These are phyloP conservation scores for Fusarium virguliforme DNA, from an alignment of 2,329 filamentous ascomycete species.

Conservation along the genomic window DNA sequence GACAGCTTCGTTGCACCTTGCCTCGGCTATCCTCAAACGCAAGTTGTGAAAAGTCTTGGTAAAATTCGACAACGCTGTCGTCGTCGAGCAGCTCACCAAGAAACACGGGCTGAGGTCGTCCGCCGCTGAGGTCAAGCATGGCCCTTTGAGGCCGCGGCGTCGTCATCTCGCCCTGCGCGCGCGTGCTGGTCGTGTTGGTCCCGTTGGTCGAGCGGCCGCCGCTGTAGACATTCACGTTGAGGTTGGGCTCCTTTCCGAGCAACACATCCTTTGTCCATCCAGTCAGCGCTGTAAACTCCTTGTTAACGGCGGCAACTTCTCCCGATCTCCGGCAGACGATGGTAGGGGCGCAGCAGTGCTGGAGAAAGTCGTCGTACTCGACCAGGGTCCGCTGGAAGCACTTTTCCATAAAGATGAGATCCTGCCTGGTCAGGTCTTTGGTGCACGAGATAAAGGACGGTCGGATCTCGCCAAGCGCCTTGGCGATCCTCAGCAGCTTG, in stretches of 20 bases:
- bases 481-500: constrained; percentile 86
- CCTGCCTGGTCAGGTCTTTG: constrained; percentile 87
- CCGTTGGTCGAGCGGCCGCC: constrained; percentile 59
- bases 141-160: constrained; percentile 68
- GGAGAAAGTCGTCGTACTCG: constrained; percentile 94
- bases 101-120: constrained; percentile 83
- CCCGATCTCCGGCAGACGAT: constrained; percentile 93
- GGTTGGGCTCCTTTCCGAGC: constrained; percentile 87
- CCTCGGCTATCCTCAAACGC: constrained; percentile 94
- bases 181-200: too few species aligned
- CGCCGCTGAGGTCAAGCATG: constrained; percentile 62
- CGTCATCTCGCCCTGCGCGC: constrained; percentile 59
- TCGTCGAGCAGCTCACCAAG: constrained; percentile 94
- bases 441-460: constrained; percentile 95
- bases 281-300: constrained; percentile 96
- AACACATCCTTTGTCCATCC: constrained; percentile 94
- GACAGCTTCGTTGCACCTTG: constrained; percentile 86
- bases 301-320: constrained; percentile 94
- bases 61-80: constrained; percentile 93
- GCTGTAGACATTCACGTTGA: constrained; percentile 80
- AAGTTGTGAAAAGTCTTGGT: constrained; percentile 93
- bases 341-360: constrained; percentile 89
- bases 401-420: constrained; percentile 98
- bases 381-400: constrained; percentile 93
- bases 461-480: constrained; percentile 89